phyloP scores from a whole-genome alignment of 2,329 filamentous ascomycete genomes.

The Aspergillus fumigatiaffinis region DNA sequence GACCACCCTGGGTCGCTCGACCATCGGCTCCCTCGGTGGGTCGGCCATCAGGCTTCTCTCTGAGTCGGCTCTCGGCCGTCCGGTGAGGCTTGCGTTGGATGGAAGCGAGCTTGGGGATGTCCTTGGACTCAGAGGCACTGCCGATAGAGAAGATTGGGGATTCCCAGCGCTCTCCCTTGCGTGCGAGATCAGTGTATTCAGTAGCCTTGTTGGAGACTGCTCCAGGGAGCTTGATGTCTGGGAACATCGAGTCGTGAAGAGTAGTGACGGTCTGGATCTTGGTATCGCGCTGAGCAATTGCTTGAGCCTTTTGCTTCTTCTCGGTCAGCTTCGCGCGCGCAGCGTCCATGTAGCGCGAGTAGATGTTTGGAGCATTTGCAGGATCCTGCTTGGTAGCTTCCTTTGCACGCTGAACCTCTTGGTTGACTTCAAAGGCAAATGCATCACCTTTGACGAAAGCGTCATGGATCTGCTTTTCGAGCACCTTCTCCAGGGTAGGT shows the following conservation, averaged over 20 bases:
- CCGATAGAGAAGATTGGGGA: slow-evolving; percentile 91
- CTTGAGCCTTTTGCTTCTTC: slow-evolving; percentile 72
- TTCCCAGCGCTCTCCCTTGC: slow-evolving; percentile 90
- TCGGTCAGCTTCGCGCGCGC: slow-evolving; percentile 69
- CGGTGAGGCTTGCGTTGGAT: slow-evolving; percentile 59
- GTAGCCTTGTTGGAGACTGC: slow-evolving; percentile 92
- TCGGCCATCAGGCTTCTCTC: slow-evolving; percentile 7
- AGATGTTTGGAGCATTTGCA: slow-evolving; percentile 74
- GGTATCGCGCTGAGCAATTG: slow-evolving; percentile 55
- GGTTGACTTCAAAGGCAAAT: slow-evolving; percentile 71
- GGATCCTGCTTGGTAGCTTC: slow-evolving; percentile 65
- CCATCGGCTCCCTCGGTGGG: background rate
- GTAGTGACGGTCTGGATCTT: slow-evolving; percentile 81
- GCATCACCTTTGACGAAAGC: slow-evolving; percentile 72
- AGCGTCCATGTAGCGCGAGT: slow-evolving; percentile 75
- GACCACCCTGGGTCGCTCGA: slow-evolving; percentile 1
- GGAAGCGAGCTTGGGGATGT: slow-evolving; percentile 58
- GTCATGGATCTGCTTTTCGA: slow-evolving; percentile 86
- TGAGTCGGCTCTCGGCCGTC: slow-evolving; percentile 27
- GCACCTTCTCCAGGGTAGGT: slow-evolving; percentile 77
- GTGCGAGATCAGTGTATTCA: slow-evolving; percentile 83
- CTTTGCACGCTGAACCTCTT: slow-evolving; percentile 71
- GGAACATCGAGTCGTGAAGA: slow-evolving; percentile 88
- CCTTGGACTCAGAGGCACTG: slow-evolving; percentile 64
- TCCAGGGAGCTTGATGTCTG: slow-evolving; percentile 76